Evolutionary conservation across 331 rosid genomes (phyloP).

Genomic region (Spiraea crenata): DNA sequence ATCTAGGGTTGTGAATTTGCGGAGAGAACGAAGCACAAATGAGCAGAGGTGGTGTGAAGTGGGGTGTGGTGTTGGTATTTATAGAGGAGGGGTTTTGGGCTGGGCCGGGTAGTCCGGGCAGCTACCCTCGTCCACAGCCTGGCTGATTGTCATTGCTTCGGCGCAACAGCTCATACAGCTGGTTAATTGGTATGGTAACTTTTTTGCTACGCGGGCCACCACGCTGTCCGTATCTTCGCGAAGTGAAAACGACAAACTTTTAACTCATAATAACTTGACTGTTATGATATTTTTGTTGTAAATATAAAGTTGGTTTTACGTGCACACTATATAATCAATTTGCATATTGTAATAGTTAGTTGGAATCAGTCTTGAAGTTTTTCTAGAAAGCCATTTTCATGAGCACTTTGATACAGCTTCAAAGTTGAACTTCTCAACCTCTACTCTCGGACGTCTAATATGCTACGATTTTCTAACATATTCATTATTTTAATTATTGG

Average conservation of each 20-base stretch:
- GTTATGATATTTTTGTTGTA: too few relatives aligned
- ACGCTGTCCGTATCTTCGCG: too few relatives aligned
- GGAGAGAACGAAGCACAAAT: background rate
- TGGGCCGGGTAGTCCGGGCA: slow-evolving; percentile 55
- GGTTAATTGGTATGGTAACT: background rate
- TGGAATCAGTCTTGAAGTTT: too few relatives aligned
- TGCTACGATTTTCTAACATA: too few relatives aligned
- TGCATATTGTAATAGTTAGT: too few relatives aligned
- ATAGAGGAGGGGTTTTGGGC: slow-evolving; percentile 18
- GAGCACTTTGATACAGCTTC: too few relatives aligned
- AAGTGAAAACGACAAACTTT: too few relatives aligned
- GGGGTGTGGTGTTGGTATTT: slow-evolving; percentile 14
- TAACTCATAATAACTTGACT: too few relatives aligned
- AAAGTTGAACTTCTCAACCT: too few relatives aligned
- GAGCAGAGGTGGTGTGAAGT: background rate
- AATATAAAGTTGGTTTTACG: background rate
- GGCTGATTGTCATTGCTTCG: slow-evolving; percentile 28
- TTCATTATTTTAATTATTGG: too few relatives aligned
- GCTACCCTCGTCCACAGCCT: slow-evolving; percentile 66
- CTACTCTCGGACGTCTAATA: too few relatives aligned
- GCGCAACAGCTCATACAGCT: slow-evolving; percentile 47
- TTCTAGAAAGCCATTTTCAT: too few relatives aligned
- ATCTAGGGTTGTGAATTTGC: slow-evolving; percentile 20
- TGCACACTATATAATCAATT: background rate
- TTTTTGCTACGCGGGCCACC: background rate